These are phyloP conservation scores for Rhamnella rubrinervis DNA, from an alignment of 331 rosid species.

Conservation along the genomic window DNA sequence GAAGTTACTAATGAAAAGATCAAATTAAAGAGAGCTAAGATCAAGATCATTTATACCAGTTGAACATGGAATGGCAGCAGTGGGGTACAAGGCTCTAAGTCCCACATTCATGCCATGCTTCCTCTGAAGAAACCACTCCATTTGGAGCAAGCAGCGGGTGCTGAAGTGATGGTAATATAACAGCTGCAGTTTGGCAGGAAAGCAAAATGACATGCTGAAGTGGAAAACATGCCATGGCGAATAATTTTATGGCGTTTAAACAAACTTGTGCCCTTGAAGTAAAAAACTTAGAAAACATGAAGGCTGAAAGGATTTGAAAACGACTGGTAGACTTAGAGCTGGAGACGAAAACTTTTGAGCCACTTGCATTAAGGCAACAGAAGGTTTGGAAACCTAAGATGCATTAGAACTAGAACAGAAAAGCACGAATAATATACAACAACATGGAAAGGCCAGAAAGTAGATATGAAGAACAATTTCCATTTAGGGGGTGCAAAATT, in stretches of 20 bases:
- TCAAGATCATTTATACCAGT: slow-evolving; percentile 43
- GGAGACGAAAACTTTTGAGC: too few relatives aligned
- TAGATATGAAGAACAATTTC: slow-evolving; percentile 64
- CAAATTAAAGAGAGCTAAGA: neutral
- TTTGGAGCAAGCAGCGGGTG: too few relatives aligned
- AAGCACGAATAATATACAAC: slow-evolving; percentile 40
- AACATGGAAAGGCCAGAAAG: slow-evolving; percentile 54
- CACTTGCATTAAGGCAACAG: too few relatives aligned
- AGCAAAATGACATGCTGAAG: too few relatives aligned
- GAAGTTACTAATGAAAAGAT: neutral
- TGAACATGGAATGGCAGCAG: slow-evolving; percentile 84
- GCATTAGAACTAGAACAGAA: neutral
- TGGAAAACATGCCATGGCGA: too few relatives aligned
- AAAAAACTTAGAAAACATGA: too few relatives aligned
- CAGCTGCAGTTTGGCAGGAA: slow-evolving; percentile 55
- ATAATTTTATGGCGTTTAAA: too few relatives aligned
- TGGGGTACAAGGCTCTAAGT: slow-evolving; percentile 74
- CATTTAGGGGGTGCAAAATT: slow-evolving; percentile 64
- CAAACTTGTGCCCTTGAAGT: too few relatives aligned
- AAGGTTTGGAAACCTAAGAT: neutral
- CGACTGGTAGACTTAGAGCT: too few relatives aligned
- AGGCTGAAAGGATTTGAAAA: too few relatives aligned
- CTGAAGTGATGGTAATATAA: slow-evolving; percentile 75
- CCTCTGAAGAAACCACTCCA: too few relatives aligned
- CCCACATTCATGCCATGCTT: slow-evolving; percentile 88